Conservation (phyloP, 441 rosid genomes). For the Bruguiera hainesii region DNA sequence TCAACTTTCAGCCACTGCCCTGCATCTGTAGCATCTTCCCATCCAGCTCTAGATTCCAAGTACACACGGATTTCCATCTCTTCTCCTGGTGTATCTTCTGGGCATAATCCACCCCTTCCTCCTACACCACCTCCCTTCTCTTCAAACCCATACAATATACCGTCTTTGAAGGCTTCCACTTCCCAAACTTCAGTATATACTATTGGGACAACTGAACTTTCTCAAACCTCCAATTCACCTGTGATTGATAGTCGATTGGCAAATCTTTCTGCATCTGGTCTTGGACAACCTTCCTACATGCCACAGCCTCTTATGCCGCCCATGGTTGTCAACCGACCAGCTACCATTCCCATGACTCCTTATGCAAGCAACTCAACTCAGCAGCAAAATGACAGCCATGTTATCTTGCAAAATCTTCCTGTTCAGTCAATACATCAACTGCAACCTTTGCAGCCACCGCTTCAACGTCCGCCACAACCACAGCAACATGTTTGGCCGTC, state of each 20-base stretch:
- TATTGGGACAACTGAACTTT: slow-evolving; percentile 55
- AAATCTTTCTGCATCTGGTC: slow-evolving; percentile 45
- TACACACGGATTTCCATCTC: slow-evolving; percentile 37
- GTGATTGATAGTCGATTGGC: slow-evolving; percentile 46
- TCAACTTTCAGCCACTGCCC: slow-evolving; percentile 33
- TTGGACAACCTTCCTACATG: slow-evolving; percentile 56
- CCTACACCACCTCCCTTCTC: slow-evolving; percentile 83
- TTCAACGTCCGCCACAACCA: slow-evolving; percentile 77
- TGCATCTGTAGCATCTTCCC: slow-evolving; percentile 33
- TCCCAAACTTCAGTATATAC: slow-evolving; percentile 56
- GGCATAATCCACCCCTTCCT: slow-evolving; percentile 85
- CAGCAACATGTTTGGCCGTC: slow-evolving; percentile 81
- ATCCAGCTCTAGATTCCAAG: slow-evolving; percentile 39
- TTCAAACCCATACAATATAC: slow-evolving; percentile 64
- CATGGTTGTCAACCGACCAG: slow-evolving; percentile 59
- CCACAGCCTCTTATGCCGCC: slow-evolving; percentile 68
- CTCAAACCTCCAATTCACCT: slow-evolving; percentile 48
- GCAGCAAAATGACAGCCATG: slow-evolving; percentile 65
- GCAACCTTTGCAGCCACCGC: slow-evolving; percentile 72
- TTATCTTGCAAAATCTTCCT: slow-evolving; percentile 48
- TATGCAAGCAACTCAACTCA: slow-evolving; percentile 52
- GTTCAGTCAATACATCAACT: slow-evolving; percentile 69
- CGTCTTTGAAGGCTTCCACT: slow-evolving; percentile 51
- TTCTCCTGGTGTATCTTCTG: slow-evolving; percentile 66
- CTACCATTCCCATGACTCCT: slow-evolving; percentile 49